Percentiles rank a stretch among this genome's conserved stretches.
Conservation (phyloP, 2,329 filamentous ascomycete genomes). For the Zasmidium citrigriseum region DNA sequence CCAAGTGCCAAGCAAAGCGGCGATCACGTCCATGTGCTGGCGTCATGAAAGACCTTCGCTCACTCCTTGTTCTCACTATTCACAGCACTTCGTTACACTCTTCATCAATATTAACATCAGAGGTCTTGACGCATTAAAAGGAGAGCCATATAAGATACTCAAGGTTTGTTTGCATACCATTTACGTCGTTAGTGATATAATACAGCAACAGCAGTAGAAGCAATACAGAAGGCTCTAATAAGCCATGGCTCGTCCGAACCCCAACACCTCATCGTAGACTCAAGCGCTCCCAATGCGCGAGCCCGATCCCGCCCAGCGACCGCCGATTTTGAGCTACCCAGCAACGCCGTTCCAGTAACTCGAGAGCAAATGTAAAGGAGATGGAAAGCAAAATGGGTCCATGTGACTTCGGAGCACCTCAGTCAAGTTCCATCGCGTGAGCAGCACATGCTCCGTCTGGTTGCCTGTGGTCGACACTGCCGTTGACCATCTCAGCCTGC, state of each 20-base stretch:
- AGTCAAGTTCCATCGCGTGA: constrained; percentile 37
- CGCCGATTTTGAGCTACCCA: constrained; percentile 10
- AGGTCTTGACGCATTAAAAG: too few relatives aligned
- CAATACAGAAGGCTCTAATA: constrained; percentile 2
- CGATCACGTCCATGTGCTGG: neutral
- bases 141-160: neutral
- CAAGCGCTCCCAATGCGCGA: constrained; percentile 22
- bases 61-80: neutral
- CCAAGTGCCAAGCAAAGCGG: neutral
- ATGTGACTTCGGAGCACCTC: constrained; percentile 2
- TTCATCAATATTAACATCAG: neutral
- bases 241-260: constrained; percentile 2
- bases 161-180: constrained; percentile 1
- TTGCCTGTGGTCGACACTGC: constrained; percentile 9
- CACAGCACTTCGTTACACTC: neutral
- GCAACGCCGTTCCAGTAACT: constrained; percentile 7
- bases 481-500: constrained; percentile 19
- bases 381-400: constrained; percentile 6
- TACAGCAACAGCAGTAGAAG: constrained; percentile 10
- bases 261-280: constrained; percentile 7
- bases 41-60: neutral
- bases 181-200: constrained; percentile 15
- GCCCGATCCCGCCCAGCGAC: constrained; percentile 5
- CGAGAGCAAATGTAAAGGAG: constrained; percentile 8
- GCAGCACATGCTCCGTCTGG: constrained; percentile 29